These are phyloP conservation scores for Platanus orientalis DNA, from an alignment of 164 flowering plant species.

Conservation along the genomic window DNA sequence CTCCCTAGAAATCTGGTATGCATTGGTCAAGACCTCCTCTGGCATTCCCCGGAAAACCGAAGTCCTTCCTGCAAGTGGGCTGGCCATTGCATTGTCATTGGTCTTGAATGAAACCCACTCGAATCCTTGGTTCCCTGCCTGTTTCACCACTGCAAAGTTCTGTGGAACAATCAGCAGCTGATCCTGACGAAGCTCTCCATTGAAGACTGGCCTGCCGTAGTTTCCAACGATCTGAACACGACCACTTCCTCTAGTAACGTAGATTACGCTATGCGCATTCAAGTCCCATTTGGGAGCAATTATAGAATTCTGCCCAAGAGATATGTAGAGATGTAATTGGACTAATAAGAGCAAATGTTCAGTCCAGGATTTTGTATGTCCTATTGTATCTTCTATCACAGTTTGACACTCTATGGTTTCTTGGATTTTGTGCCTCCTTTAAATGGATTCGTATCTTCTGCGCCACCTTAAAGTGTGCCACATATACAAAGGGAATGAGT, in stretches of 20 bases:
- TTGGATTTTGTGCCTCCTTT: too few relatives aligned
- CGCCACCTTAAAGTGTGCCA: too few relatives aligned
- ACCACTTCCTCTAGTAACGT: constrained; percentile 40
- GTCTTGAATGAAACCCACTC: constrained; percentile 61
- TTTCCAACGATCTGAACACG: constrained; percentile 42
- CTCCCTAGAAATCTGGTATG: constrained; percentile 36
- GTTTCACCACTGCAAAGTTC: constrained; percentile 35
- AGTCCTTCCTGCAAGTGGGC: constrained; percentile 39
- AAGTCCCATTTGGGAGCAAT: constrained; percentile 48
- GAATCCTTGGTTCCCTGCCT: constrained; percentile 38
- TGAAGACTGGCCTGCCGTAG: constrained; percentile 35
- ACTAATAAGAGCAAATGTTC: too few relatives aligned
- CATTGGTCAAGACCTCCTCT: constrained; percentile 32
- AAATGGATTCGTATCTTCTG: too few relatives aligned
- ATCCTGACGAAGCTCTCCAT: constrained; percentile 38
- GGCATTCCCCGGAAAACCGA: constrained; percentile 49
- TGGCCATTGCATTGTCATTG: constrained; percentile 37
- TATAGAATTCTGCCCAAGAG: constrained; percentile 41
- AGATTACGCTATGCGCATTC: constrained; percentile 53
- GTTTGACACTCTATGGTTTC: too few relatives aligned
- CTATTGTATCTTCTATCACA: too few relatives aligned
- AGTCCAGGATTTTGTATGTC: too few relatives aligned
- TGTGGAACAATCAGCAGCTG: constrained; percentile 52
- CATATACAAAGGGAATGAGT: too few relatives aligned
- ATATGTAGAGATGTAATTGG: too few relatives aligned